Conservation (phyloP, 2,329 filamentous ascomycete species). For the Periconia macrospinosa region DNA sequence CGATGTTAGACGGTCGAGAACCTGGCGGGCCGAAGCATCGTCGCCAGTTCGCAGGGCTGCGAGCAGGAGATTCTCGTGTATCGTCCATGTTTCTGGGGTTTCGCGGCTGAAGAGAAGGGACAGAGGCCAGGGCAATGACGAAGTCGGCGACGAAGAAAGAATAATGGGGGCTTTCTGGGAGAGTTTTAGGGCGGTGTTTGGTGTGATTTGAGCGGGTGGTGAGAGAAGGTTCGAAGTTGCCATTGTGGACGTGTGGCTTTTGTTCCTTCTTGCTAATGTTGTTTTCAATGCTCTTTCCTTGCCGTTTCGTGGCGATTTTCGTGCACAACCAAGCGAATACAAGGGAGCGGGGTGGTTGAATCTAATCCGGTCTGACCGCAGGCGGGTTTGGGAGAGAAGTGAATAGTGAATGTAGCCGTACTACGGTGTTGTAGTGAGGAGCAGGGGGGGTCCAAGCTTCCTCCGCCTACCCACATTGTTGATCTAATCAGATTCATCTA, state of each 20-base stretch:
- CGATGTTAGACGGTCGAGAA: slow-evolving; percentile 72
- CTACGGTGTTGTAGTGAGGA: not conserved
- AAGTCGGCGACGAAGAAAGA: slow-evolving; percentile 42
- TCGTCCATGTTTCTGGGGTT: slow-evolving; percentile 78
- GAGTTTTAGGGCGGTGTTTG: slow-evolving; percentile 47
- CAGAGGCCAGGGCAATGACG: slow-evolving; percentile 53
- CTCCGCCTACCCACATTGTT: not conserved
- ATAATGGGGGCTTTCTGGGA: slow-evolving; percentile 50
- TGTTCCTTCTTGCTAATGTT: not conserved
- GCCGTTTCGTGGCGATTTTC: not conserved
- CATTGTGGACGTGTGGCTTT: slow-evolving; percentile 19
- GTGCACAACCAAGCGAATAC: too few relatives aligned
- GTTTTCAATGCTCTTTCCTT: not conserved
- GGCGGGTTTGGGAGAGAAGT: not conserved
- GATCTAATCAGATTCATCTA: slow-evolving; percentile 1
- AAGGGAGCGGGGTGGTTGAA: not conserved
- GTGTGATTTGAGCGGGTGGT: slow-evolving; percentile 44
- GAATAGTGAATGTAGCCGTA: not conserved
- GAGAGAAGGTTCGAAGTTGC: slow-evolving; percentile 41
- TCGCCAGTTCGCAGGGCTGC: slow-evolving; percentile 84
- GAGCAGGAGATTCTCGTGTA: slow-evolving; percentile 83
- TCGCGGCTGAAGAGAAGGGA: slow-evolving; percentile 60
- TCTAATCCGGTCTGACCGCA: not conserved
- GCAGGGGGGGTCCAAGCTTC: slow-evolving; percentile 4
- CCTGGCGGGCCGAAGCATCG: slow-evolving; percentile 73